Conservation (phyloP, 768 basidiomycete genomes). For the Sporobolomyces phaffii region DNA sequence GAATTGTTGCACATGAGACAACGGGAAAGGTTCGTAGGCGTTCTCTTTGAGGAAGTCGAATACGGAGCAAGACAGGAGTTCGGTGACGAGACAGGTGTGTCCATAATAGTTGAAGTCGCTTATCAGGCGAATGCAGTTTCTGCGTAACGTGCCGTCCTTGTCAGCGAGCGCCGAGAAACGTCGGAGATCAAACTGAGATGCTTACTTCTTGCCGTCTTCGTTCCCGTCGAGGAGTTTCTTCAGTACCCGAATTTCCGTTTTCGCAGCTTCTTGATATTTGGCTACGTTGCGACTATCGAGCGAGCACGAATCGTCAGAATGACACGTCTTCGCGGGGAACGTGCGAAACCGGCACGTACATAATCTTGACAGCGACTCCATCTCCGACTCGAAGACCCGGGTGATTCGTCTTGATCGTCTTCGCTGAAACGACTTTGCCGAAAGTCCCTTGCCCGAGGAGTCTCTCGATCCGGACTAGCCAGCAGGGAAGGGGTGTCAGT, state of each 20-base stretch:
- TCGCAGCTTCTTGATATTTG: conserved; percentile 97
- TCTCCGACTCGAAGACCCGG: not conserved
- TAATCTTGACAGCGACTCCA: conserved; percentile 91
- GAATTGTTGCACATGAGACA: conserved; percentile 91
- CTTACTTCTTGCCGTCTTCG: conserved; percentile 79
- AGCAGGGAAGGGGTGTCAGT: not conserved
- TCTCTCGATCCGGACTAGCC: conserved; percentile 89
- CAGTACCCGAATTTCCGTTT: conserved; percentile 93
- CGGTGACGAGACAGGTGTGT: conserved; percentile 95
- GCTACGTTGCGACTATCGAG: conserved; percentile 67
- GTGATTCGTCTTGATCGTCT: conserved; percentile 39
- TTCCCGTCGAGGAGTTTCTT: conserved; percentile 84
- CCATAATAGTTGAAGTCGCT: conserved; percentile 95
- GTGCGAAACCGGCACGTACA: conserved; percentile 46
- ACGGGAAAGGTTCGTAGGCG: conserved; percentile 90
- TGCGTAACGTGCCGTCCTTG: conserved; percentile 48
- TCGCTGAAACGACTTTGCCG: conserved; percentile 94
- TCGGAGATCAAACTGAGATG: too few species aligned
- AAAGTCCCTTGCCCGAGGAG: conserved; percentile 96
- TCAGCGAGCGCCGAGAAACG: too few species aligned
- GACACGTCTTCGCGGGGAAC: not conserved
- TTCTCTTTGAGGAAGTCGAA: conserved; percentile 99
- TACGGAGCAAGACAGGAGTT: conserved; percentile 91
- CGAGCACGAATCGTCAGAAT: not conserved
- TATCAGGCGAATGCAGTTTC: conserved; percentile 95